Evolutionary conservation across 139 green algal genomes (phyloP).

Genomic region (Eudorina sp.): DNA sequence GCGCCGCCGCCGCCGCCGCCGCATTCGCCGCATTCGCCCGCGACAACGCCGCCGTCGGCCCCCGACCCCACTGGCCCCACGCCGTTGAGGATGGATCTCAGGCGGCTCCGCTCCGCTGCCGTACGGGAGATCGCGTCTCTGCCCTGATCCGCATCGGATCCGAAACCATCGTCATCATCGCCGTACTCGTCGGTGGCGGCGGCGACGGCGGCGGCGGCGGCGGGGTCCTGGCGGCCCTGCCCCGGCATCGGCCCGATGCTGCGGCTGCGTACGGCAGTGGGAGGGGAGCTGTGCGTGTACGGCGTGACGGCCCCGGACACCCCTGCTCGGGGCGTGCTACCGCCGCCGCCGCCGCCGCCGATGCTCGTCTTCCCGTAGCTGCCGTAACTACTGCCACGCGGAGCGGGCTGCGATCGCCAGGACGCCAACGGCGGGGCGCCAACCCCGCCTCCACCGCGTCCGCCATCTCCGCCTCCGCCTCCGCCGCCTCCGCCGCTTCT

Average conservation of each 20-base stretch:
- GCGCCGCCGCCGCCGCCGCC: background rate
- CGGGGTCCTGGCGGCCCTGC: background rate
- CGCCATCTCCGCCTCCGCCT: too few relatives aligned
- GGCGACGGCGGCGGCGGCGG: background rate
- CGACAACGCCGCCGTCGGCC: background rate
- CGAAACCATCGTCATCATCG: background rate
- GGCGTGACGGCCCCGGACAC: background rate
- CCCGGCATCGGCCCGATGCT: background rate
- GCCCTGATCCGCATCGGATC: background rate
- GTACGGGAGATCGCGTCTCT: background rate
- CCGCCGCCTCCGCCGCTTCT: too few relatives aligned
- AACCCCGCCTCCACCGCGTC: too few relatives aligned
- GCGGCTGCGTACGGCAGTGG: slow-evolving; percentile 19
- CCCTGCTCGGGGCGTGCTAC: background rate
- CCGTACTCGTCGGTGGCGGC: background rate
- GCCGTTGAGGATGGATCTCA: background rate
- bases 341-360: background rate
- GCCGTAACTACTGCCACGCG: background rate
- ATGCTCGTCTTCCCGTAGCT: background rate
- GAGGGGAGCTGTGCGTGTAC: slow-evolving; percentile 14
- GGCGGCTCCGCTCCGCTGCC: background rate
- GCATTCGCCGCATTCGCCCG: background rate
- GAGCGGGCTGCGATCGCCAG: too few relatives aligned
- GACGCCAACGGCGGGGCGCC: too few relatives aligned
- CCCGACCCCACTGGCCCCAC: background rate